These are phyloP conservation scores for Stipa capillata DNA, from an alignment of 176 grass and related monocot genomes.

Conservation along the genomic window DNA sequence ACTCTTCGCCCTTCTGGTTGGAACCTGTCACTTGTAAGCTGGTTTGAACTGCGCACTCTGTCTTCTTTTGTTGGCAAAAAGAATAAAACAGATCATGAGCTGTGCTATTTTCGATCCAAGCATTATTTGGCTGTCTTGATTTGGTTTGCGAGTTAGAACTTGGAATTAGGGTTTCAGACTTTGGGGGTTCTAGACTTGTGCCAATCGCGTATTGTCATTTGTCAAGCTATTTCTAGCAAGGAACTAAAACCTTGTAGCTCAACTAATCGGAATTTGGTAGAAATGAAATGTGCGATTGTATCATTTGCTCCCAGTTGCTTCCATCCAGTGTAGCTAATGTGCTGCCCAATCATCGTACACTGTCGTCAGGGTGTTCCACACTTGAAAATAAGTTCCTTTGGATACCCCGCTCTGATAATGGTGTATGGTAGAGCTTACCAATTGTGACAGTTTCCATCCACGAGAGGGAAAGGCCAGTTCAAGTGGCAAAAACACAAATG, in stretches of 20 bases:
- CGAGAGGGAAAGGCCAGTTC: too few species aligned
- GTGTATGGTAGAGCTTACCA: too few species aligned
- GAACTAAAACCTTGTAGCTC: background rate
- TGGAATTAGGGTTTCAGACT: background rate
- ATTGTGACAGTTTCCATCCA: too few species aligned
- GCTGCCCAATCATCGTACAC: background rate
- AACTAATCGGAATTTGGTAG: background rate
- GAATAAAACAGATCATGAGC: too few species aligned
- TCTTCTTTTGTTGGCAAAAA: too few species aligned
- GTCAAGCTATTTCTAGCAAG: background rate
- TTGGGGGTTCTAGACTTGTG: background rate
- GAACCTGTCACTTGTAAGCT: too few species aligned
- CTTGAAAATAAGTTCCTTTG: too few species aligned
- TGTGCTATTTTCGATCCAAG: conserved; percentile 3
- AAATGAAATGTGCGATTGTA: background rate
- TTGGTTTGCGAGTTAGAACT: background rate
- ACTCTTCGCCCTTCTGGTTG: too few species aligned
- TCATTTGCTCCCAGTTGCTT: background rate
- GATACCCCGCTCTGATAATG: too few species aligned
- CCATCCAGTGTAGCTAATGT: background rate
- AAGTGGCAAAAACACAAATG: too few species aligned
- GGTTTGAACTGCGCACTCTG: too few species aligned
- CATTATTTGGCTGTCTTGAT: background rate
- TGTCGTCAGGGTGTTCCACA: background rate
- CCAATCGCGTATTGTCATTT: background rate